These are phyloP conservation scores for Mortierella sp. DNA, from an alignment of 371 early-diverging fungal genomes.

Conservation along the genomic window DNA sequence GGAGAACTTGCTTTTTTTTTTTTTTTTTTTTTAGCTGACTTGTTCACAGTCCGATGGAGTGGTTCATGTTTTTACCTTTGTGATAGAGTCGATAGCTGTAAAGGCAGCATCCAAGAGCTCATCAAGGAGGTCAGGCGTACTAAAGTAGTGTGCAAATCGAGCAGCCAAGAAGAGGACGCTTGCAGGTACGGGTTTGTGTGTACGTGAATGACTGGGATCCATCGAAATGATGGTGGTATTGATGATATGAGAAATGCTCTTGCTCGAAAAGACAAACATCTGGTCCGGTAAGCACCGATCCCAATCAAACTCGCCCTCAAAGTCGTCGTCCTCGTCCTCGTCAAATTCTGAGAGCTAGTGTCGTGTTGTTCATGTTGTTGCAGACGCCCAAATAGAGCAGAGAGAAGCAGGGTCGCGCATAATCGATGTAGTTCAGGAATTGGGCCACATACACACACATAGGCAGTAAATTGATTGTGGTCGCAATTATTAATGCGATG, in stretches of 20 bases:
- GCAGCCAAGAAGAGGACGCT: slow-evolving; percentile 88
- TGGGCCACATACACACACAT: too few relatives aligned
- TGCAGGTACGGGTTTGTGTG: slow-evolving; percentile 79
- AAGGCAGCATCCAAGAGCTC: slow-evolving; percentile 73
- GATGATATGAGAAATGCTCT: slow-evolving; percentile 75
- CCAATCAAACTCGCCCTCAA: slow-evolving; percentile 82
- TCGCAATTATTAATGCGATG: background rate
- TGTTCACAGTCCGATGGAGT: background rate
- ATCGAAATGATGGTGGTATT: slow-evolving; percentile 73
- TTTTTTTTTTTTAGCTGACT: too few relatives aligned
- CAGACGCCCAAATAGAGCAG: too few relatives aligned
- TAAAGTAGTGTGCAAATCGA: slow-evolving; percentile 87
- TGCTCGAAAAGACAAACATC: slow-evolving; percentile 91
- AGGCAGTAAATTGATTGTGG: background rate
- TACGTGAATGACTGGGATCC: slow-evolving; percentile 62
- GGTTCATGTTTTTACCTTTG: slow-evolving; percentile 57
- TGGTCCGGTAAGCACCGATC: slow-evolving; percentile 84
- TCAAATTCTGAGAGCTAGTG: slow-evolving; percentile 10
- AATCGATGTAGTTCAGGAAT: too few relatives aligned
- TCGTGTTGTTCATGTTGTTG: too few relatives aligned
- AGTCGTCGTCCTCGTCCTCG: too few relatives aligned
- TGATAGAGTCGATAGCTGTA: slow-evolving; percentile 63
- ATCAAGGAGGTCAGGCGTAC: slow-evolving; percentile 75
- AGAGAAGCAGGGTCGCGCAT: too few relatives aligned
- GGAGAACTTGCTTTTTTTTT: background rate